Evolutionary conservation across 2,329 filamentous ascomycete species (phyloP).

Genomic region (Ampelomyces quisqualis): DNA sequence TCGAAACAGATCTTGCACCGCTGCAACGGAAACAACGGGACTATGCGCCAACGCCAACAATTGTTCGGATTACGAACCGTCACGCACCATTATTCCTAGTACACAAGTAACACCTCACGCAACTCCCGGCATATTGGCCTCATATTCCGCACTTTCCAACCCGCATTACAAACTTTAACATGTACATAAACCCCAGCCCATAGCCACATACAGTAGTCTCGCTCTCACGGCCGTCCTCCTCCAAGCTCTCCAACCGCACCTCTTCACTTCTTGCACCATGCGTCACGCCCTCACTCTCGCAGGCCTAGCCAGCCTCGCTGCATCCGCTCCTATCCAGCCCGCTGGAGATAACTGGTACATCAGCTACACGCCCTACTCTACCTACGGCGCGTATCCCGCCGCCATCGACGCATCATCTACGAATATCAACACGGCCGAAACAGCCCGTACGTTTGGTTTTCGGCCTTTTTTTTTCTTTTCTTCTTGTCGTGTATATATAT

Average conservation of each 20-base stretch:
- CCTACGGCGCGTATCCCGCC: conserved; percentile 5
- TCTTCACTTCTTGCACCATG: conserved; percentile 19
- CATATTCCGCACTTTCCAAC: background rate
- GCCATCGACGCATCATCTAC: conserved; percentile 2
- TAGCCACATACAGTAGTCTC: background rate
- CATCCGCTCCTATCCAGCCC: conserved; percentile 13
- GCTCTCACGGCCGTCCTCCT: too few relatives aligned
- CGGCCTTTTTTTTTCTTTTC: too few relatives aligned
- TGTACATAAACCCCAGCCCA: conserved; percentile 16
- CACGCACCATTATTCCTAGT: too few relatives aligned
- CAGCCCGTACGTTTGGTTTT: background rate
- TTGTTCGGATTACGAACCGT: too few relatives aligned
- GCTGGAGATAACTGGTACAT: background rate
- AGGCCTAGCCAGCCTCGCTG: conserved; percentile 9
- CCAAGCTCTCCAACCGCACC: too few relatives aligned
- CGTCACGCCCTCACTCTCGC: conserved; percentile 14
- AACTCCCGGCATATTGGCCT: background rate
- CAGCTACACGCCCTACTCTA: conserved; percentile 6
- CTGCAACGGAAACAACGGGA: too few relatives aligned
- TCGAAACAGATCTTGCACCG: too few relatives aligned
- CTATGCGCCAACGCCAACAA: too few relatives aligned
- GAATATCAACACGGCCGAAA: background rate
- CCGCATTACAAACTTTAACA: too few relatives aligned
- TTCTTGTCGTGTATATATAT: too few relatives aligned
- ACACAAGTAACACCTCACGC: background rate